Conservation (phyloP, 2,329 filamentous ascomycete genomes). For the Aureobasidium leucospermi region DNA sequence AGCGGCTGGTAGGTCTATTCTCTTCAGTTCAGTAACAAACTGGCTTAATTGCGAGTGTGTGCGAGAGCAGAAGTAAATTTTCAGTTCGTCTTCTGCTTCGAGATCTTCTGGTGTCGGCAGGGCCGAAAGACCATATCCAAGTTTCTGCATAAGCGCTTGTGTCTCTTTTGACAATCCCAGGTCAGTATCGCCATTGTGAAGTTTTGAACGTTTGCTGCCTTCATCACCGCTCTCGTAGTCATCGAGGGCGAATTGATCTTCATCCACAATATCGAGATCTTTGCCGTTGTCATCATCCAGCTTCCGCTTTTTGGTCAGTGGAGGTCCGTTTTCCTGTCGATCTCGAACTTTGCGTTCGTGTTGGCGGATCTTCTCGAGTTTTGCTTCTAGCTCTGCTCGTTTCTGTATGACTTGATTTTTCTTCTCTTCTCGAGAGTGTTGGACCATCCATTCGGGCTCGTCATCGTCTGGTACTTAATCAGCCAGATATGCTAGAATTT, state of each 20-base stretch:
- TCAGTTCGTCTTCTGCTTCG: slow-evolving; percentile 59
- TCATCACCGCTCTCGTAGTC: slow-evolving; percentile 64
- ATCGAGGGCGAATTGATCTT: slow-evolving; percentile 69
- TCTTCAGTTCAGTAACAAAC: slow-evolving; percentile 73
- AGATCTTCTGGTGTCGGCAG: slow-evolving; percentile 36
- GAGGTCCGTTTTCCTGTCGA: slow-evolving; percentile 42
- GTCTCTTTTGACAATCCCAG: slow-evolving; percentile 65
- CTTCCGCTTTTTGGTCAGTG: slow-evolving; percentile 40
- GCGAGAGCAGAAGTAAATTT: slow-evolving; percentile 87
- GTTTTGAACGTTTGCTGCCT: slow-evolving; percentile 19
- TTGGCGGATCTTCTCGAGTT: slow-evolving; percentile 55
- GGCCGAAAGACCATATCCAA: slow-evolving; percentile 22
- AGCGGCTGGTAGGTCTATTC: slow-evolving; percentile 69
- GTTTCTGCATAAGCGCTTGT: slow-evolving; percentile 61
- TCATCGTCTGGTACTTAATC: slow-evolving; percentile 42
- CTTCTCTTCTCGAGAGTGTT: slow-evolving; percentile 65
- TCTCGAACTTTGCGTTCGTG: slow-evolving; percentile 55
- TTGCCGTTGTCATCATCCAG: slow-evolving; percentile 20
- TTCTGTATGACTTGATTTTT: slow-evolving; percentile 57
- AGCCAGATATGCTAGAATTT: not conserved
- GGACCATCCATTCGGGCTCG: slow-evolving; percentile 78
- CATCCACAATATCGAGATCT: slow-evolving; percentile 26
- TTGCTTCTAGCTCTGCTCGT: slow-evolving; percentile 67
- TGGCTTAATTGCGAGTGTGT: slow-evolving; percentile 89
- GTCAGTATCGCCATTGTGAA: slow-evolving; percentile 18